Base-by-base conservation (phyloP, 371 early-diverging fungal species). In the Zancudomyces culisetae region DNA sequence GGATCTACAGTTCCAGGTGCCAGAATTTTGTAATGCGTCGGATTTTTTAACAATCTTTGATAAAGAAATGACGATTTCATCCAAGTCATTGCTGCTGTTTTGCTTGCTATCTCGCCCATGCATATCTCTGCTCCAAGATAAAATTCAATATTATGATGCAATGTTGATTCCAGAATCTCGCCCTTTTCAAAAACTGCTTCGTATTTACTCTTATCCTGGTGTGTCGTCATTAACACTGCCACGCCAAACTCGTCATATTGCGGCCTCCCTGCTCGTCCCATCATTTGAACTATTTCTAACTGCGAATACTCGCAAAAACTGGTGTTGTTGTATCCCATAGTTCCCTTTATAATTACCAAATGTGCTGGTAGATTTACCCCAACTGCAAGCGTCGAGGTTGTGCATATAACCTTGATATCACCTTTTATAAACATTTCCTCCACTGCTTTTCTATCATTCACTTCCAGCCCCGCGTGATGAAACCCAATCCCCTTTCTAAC, bases 201-300 rank as follows among this genome's bases (percentile, higher is more conserved):
- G 62, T 98, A 99, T 58, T 91, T 88, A 2, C 76, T 60, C 2
- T 98, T 72, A 43, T 90, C 83, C 60, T 90, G 88, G 49, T 88
- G 84, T 12, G 86, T 75, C 0, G 99, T 98, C 43, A 96, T 50
- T 41, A 93, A 89, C 50, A 77, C 86, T 26, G 88, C 91, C 27
- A 93, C 84, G 62, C 96, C 89, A 52, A 83, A 78, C 12, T 75
- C 75, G 63, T 98, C 98, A 63, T 81, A 98, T 72, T 85, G 86
- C 30, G 93, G 92, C 55, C 96, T 83, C 57, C 99, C 99, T 27
- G 99, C 99, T 64, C 99, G 87, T 58, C 99, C 99, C 68, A 98
- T 96, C 53, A 99, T 99, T 68, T 99, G 99, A 53, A 97, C 70
- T 1, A 96, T 93, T 66, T 94, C 97, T 45, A 96, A 67, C 58